phyloP scores from a whole-genome alignment of 495 filamentous ascomycete species.

The Thozetella sp. region DNA sequence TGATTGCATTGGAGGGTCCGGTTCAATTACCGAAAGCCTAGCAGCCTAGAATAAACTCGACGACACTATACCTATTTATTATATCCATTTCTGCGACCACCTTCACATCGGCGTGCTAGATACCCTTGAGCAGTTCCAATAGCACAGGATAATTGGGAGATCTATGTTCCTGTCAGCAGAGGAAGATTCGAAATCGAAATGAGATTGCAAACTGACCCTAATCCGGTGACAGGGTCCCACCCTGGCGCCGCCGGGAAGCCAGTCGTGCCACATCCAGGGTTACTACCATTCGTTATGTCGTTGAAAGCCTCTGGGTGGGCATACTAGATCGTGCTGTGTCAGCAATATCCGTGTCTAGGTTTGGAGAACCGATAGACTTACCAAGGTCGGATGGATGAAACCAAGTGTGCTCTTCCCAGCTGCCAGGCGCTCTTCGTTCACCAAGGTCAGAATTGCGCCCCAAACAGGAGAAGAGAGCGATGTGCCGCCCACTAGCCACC shows the following conservation, averaged over 20 bases:
- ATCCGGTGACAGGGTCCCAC: constrained; percentile 62
- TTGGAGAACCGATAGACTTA: constrained; percentile 38
- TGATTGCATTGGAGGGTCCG: too few species aligned
- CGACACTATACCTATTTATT: too few species aligned
- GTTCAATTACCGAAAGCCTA: too few species aligned
- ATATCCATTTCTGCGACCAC: too few species aligned
- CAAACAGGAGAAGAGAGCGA: constrained; percentile 55
- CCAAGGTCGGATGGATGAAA: constrained; percentile 56
- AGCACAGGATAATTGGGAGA: not conserved
- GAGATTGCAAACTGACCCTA: constrained; percentile 30
- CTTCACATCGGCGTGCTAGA: too few species aligned
- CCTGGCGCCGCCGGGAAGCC: constrained; percentile 50
- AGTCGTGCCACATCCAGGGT: constrained; percentile 56
- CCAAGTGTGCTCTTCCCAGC: constrained; percentile 46
- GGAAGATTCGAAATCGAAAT: not conserved
- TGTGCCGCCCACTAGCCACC: constrained; percentile 47
- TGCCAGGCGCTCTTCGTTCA: constrained; percentile 61
- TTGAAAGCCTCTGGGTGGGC: constrained; percentile 56
- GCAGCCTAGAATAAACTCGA: too few species aligned
- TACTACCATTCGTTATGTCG: constrained; percentile 58
- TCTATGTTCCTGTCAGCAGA: not conserved
- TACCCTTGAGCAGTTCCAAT: too few species aligned
- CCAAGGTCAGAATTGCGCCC: constrained; percentile 54
- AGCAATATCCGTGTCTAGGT: not conserved
- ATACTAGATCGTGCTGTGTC: constrained; percentile 29